A percentile compares a stretch with the other conserved stretches of the same genome.
Evolutionary conservation across 108 stramenopile species (phyloP).

Genomic region (Epithemia pelagica): DNA sequence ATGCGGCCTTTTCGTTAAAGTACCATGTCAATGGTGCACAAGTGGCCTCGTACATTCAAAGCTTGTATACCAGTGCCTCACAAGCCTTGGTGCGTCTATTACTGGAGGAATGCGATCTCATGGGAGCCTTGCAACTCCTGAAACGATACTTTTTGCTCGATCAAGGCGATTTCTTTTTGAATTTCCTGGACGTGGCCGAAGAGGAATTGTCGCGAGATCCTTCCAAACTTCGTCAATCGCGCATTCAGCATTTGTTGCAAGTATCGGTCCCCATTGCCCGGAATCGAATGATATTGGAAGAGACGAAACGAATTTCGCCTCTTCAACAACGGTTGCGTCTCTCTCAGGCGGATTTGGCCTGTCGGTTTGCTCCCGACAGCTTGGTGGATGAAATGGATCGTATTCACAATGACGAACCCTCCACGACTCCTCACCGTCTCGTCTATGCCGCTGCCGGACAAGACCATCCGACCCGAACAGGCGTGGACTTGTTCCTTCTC

Average conservation of each 20-base stretch:
- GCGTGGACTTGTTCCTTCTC: constrained; percentile 85
- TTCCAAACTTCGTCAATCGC: constrained; percentile 52
- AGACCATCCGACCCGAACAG: constrained; percentile 47
- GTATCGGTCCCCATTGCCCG: constrained; percentile 51
- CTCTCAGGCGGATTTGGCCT: constrained; percentile 25
- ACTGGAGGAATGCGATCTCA: constrained; percentile 46
- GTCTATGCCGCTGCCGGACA: constrained; percentile 15
- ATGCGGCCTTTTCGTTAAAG: background rate
- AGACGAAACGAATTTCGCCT: constrained; percentile 1
- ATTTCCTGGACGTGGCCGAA: constrained; percentile 92
- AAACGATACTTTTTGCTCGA: constrained; percentile 95
- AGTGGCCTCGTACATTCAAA: constrained; percentile 54
- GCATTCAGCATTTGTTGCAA: constrained; percentile 78
- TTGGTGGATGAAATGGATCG: constrained; percentile 57
- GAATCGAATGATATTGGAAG: constrained; percentile 8
- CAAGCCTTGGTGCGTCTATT: constrained; percentile 56
- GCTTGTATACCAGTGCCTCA: constrained; percentile 66
- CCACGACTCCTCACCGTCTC: constrained; percentile 6
- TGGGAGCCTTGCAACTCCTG: constrained; percentile 72
- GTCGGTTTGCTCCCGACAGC: constrained; percentile 49
- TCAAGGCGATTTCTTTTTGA: constrained; percentile 95
- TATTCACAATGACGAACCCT: constrained; percentile 21
- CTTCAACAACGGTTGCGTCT: constrained; percentile 11
- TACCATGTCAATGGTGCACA: constrained; percentile 5
- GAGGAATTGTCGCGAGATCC: constrained; percentile 63